Conservation (phyloP, 2,329 filamentous ascomycete species). For the Talaromyces sp. region DNA sequence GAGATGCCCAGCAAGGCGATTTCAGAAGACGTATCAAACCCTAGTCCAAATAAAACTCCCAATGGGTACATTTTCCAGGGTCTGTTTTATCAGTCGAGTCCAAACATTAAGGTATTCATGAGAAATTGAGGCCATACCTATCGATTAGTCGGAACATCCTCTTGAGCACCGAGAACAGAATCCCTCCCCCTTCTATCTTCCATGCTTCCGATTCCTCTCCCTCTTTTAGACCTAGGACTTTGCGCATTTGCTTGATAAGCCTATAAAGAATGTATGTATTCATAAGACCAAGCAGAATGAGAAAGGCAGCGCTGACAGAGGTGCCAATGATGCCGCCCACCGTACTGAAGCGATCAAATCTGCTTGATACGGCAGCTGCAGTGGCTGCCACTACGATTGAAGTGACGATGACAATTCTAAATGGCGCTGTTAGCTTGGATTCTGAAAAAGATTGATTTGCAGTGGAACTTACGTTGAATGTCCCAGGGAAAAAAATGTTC, state of each 20-base stretch:
- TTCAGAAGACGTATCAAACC: conserved; percentile 93
- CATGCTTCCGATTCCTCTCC: conserved; percentile 52
- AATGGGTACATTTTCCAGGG: conserved; percentile 94
- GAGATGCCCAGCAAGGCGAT: conserved; percentile 88
- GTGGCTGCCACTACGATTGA: conserved; percentile 90
- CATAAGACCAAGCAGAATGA: conserved; percentile 75
- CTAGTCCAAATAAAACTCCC: conserved; percentile 82
- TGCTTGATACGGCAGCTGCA: conserved; percentile 72
- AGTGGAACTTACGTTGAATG: conserved; percentile 64
- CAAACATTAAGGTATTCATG: not conserved
- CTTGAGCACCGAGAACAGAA: conserved; percentile 67
- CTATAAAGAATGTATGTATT: conserved; percentile 83
- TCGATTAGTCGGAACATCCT: conserved; percentile 70
- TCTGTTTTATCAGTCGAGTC: conserved; percentile 19
- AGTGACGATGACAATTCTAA: conserved; percentile 75
- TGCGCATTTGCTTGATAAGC: conserved; percentile 64
- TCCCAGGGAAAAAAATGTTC: conserved; percentile 89
- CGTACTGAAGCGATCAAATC: conserved; percentile 73
- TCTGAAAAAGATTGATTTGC: not conserved
- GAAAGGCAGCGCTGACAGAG: conserved; percentile 74
- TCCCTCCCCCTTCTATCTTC: conserved; percentile 71
- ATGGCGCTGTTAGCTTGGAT: not conserved
- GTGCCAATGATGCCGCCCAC: conserved; percentile 88
- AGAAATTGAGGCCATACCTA: conserved; percentile 25
- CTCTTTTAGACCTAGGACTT: conserved; percentile 50